Evolutionary conservation across 225 moss, liverwort and hornwort genomes (phyloP), one percentile per base, ranked within the genome.

Genomic region (Pseudoscleropodium purum): DNA sequence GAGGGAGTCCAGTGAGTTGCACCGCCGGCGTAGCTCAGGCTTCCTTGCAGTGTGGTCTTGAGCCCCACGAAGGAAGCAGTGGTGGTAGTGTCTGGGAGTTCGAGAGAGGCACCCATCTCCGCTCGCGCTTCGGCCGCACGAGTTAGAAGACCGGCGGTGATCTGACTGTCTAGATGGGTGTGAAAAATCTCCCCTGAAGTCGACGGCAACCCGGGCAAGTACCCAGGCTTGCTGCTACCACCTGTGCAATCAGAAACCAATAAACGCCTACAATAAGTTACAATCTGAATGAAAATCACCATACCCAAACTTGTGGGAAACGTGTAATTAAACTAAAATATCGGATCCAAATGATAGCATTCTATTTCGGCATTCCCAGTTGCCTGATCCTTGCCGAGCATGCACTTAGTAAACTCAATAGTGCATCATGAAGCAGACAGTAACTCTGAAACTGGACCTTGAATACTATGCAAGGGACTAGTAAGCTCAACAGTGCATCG

Each of bases 1-100:
- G 92, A 83, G 72, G 88, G 43, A 88, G 86, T 82, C 96, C 96
- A 96, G 57, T 94, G 93, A 51, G 93, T 82, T 56, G 72, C 51
- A 27, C 62, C 93, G 72, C 95, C 93, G 2, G 95, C 92, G 88
- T 93, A 94, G 45, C 89, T 86, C 24, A 93, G 91, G 5, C 89
- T 94, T 8, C 96, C 96, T 62, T 94, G 95, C 45, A 93, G 85
- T 47, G 87, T 87, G 31, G 92, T 93, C 75, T 95, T 94, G 29
- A 95, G 91, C 29, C 95, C 95, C 20, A 95, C 95, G 54, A 95
- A 95, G 45, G 81, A 64, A 49, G 85, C 89, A 67, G n/a, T 47
- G 51, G 73, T 64, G 24, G 90, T 56, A 59, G 36, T 84, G 39
- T 86, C 88, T 24, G 82, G 85, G 27, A 77, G 78, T 23, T 70